Evolutionary conservation across 176 grass and related monocot genomes (phyloP).

Genomic region (Triticum turgidum): DNA sequence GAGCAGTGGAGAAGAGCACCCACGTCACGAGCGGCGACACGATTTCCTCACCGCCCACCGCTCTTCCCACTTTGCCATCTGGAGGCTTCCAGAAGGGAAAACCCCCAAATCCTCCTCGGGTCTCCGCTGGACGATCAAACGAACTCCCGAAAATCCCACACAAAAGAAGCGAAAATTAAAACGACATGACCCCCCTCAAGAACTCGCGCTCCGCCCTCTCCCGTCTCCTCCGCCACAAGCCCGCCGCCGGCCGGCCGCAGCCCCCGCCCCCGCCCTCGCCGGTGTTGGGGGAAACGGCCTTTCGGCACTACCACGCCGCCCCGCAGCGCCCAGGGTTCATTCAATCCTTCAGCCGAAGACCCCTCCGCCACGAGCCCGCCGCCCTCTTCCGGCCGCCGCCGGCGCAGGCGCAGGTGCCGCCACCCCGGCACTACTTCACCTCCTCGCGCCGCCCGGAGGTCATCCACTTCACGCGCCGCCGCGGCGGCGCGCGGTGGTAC

Average conservation of each 20-base stretch:
- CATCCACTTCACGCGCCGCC: constrained; percentile 65
- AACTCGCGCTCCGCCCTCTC: constrained; percentile 43
- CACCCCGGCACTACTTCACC: constrained; percentile 38
- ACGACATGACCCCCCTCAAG: constrained; percentile 37
- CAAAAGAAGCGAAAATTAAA: neutral
- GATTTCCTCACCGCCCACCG: neutral
- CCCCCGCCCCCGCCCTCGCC: neutral
- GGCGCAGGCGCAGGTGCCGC: neutral
- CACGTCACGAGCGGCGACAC: neutral
- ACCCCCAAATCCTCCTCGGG: neutral
- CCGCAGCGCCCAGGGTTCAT: constrained; percentile 8
- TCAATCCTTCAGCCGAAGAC: constrained; percentile 27
- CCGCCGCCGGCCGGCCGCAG: neutral
- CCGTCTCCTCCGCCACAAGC: constrained; percentile 35
- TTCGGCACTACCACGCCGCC: constrained; percentile 33
- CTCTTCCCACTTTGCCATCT: constrained; percentile 5
- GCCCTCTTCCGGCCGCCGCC: neutral
- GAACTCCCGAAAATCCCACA: neutral
- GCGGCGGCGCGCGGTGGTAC: constrained; percentile 58
- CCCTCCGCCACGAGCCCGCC: constrained; percentile 27
- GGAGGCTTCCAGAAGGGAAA: neutral
- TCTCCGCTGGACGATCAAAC: constrained; percentile 20
- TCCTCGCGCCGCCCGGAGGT: constrained; percentile 45
- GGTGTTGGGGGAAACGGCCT: neutral
- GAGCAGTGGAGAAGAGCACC: neutral